Percentiles rank a stretch among this genome's conserved stretches.
phyloP scores from a whole-genome alignment of 495 filamentous ascomycete species.

The Jackrogersella multiformis region DNA sequence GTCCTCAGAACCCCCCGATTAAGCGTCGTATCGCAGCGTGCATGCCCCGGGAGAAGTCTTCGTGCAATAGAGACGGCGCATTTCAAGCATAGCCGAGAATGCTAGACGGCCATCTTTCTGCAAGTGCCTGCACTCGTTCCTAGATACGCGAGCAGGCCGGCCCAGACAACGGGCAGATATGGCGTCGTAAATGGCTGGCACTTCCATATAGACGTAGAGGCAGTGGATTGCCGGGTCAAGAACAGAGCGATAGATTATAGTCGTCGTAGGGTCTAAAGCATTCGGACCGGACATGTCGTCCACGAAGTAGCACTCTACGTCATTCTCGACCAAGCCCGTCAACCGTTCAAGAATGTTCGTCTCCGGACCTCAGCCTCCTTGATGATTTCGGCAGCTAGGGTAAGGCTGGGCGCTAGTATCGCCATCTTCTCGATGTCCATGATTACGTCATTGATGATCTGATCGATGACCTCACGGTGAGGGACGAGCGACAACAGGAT shows the following conservation, averaged over 20 bases:
- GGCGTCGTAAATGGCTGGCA: slow-evolving; percentile 30
- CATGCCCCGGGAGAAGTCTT: slow-evolving; percentile 44
- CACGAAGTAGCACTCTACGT: slow-evolving; percentile 24
- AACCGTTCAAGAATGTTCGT: slow-evolving; percentile 61
- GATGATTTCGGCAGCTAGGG: slow-evolving; percentile 77
- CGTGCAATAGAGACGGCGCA: slow-evolving; percentile 39
- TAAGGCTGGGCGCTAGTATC: slow-evolving; percentile 77
- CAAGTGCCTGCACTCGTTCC: slow-evolving; percentile 36
- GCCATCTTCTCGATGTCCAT: slow-evolving; percentile 76
- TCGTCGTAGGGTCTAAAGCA: slow-evolving; percentile 30
- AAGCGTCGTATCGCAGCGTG: slow-evolving; percentile 45
- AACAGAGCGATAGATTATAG: slow-evolving; percentile 25
- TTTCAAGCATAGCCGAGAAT: slow-evolving; percentile 43
- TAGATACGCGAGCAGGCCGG: slow-evolving; percentile 41
- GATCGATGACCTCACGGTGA: slow-evolving; percentile 68
- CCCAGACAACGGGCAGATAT: slow-evolving; percentile 43
- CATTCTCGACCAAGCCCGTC: slow-evolving; percentile 34
- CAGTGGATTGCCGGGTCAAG: slow-evolving; percentile 26
- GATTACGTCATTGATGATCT: slow-evolving; percentile 78
- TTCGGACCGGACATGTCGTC: slow-evolving; percentile 36
- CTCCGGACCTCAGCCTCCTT: slow-evolving; percentile 78
- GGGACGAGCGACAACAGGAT: slow-evolving; percentile 69
- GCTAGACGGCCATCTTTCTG: slow-evolving; percentile 35
- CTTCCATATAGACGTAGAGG: slow-evolving; percentile 22
- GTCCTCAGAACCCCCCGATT: slow-evolving; percentile 30